phyloP scores from a whole-genome alignment of 306 rosid genomes.

The Fragaria nilgerrensis region DNA sequence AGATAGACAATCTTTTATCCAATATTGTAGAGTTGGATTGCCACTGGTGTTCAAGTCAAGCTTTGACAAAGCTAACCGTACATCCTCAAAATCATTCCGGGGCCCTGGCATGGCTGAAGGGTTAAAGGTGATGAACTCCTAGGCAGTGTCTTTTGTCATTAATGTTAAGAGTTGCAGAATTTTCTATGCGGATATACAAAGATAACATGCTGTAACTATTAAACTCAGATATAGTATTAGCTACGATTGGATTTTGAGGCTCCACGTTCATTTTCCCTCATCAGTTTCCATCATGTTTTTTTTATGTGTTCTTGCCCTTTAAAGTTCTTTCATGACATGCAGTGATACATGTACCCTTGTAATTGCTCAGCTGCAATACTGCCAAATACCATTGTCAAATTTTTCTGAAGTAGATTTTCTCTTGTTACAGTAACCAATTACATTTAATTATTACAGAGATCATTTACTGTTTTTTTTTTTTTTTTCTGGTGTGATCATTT shows the following conservation, averaged over 20 bases:
- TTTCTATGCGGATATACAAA: not conserved
- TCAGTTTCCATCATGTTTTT: not conserved
- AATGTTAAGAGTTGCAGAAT: not conserved
- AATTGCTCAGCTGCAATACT: conserved; percentile 2
- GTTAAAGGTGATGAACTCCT: conserved; percentile 55
- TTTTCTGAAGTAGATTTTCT: not conserved
- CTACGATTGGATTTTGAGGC: not conserved
- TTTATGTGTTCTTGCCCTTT: not conserved
- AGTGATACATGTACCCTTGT: not conserved
- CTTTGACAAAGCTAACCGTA: conserved; percentile 94
- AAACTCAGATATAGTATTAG: not conserved
- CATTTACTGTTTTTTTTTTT: not conserved
- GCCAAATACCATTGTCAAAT: not conserved
- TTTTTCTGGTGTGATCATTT: not conserved
- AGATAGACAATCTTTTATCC: conserved; percentile 13
- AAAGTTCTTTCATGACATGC: not conserved
- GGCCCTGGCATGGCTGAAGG: conserved; percentile 95
- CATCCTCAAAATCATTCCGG: conserved; percentile 91
- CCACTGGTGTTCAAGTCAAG: conserved; percentile 95
- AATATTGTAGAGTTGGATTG: conserved; percentile 71
- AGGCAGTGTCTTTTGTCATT: conserved; percentile 15
- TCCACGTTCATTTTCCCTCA: not conserved
- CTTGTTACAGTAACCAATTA: not conserved
- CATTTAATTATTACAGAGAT: not conserved
- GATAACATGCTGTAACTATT: not conserved